A percentile compares a stretch with the other conserved stretches of the same genome.
phyloP scores from a whole-genome alignment of 192 early-diverging fungal genomes.

The Gigaspora rosea region DNA sequence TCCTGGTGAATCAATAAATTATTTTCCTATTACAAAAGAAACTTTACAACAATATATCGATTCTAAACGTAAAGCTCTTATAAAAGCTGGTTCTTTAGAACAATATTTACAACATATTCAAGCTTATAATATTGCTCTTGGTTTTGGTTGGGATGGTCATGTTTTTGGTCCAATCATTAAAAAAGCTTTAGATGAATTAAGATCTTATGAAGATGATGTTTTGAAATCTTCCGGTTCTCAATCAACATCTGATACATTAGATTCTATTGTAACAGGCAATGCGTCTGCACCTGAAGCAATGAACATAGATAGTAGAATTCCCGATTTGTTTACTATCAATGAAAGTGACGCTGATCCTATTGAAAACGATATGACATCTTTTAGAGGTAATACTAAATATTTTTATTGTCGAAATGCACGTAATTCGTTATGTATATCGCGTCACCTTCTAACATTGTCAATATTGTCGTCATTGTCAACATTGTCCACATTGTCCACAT shows the following conservation, averaged over 20 bases:
- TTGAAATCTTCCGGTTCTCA: not conserved
- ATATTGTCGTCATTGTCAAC: not conserved
- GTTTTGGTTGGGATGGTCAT: constrained; percentile 25
- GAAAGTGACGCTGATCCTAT: not conserved
- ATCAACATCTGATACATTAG: not conserved
- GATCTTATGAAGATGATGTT: constrained; percentile 11
- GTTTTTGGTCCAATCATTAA: constrained; percentile 27
- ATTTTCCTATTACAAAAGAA: constrained; percentile 30
- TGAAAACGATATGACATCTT: not conserved
- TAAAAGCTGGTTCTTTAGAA: constrained; percentile 31
- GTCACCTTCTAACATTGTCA: not conserved
- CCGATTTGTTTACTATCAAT: not conserved
- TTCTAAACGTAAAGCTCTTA: constrained; percentile 18
- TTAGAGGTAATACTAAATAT: not conserved
- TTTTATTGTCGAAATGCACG: not conserved
- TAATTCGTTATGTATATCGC: not conserved
- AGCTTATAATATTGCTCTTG: constrained; percentile 28
- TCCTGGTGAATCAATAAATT: constrained; percentile 14
- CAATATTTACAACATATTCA: constrained; percentile 34
- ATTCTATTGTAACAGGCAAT: not conserved
- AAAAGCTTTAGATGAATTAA: constrained; percentile 29
- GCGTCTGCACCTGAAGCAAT: not conserved
- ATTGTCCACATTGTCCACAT: too few species aligned
- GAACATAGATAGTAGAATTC: not conserved
- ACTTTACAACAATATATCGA: constrained; percentile 26